Evolutionary conservation across 768 basidiomycete species (phyloP).

Genomic region (Leccinum olivaceopallidum): DNA sequence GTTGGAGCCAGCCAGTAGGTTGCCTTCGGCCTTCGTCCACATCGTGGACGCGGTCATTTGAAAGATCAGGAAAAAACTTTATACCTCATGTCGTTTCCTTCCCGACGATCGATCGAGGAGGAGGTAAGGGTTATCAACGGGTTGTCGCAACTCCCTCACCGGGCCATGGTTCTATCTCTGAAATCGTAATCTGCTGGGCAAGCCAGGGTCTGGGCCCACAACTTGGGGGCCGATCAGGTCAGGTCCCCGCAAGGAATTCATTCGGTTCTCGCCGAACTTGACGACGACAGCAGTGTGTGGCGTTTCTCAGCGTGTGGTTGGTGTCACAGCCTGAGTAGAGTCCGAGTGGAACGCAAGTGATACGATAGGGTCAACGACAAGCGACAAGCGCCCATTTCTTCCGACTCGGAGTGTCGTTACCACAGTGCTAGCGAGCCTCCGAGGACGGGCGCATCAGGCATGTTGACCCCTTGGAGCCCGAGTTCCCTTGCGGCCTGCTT

Average conservation of each 20-base stretch:
- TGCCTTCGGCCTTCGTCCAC: background rate
- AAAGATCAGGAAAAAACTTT: constrained; percentile 7
- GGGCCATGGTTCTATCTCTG: background rate
- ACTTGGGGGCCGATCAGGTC: background rate
- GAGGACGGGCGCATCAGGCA: background rate
- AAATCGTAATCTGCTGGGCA: background rate
- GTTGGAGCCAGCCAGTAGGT: constrained; percentile 1
- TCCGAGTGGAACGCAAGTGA: background rate
- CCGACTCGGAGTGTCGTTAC: background rate
- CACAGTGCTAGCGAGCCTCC: background rate
- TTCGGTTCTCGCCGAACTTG: background rate
- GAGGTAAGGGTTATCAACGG: background rate
- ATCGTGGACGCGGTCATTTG: background rate
- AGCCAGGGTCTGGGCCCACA: background rate
- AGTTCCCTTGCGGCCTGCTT: background rate
- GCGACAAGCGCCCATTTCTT: background rate
- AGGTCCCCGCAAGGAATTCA: background rate
- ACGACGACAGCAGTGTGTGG: background rate
- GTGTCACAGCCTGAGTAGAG: background rate
- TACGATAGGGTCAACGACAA: background rate
- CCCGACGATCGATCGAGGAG: constrained; percentile 11
- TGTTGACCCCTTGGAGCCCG: background rate
- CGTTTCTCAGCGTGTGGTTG: background rate
- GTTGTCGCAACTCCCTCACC: background rate
- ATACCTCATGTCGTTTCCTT: constrained; percentile 11